These are phyloP conservation scores for Neckera pumila DNA, from an alignment of 225 moss, liverwort and hornwort species.

Conservation along the genomic window DNA sequence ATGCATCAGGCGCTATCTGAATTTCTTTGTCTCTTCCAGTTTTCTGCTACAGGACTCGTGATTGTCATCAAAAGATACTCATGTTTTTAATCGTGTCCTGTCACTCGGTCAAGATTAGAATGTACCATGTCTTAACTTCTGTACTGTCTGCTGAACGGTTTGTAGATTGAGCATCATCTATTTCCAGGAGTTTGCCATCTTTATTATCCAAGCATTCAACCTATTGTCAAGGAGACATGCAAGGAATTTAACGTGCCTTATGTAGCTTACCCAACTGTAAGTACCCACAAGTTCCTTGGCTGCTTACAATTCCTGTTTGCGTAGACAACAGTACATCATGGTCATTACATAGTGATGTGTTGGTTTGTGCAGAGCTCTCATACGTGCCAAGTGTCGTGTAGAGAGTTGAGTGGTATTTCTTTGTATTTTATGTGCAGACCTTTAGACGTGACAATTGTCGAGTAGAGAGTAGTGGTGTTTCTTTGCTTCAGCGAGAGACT, in stretches of 20 bases:
- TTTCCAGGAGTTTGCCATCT: conserved; percentile 90
- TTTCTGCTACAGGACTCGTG: background rate
- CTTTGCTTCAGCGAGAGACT: background rate
- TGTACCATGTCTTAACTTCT: background rate
- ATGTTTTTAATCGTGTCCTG: background rate
- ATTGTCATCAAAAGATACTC: background rate
- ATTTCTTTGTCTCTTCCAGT: background rate
- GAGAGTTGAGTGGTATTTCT: background rate
- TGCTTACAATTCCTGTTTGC: background rate
- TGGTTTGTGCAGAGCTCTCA: background rate
- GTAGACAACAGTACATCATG: background rate
- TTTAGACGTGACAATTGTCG: background rate
- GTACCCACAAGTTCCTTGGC: background rate
- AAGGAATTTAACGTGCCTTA: conserved; percentile 88
- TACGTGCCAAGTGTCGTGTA: background rate
- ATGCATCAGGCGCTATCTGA: background rate
- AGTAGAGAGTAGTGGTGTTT: background rate
- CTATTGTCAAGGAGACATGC: conserved; percentile 89
- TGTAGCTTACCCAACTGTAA: conserved; percentile 71
- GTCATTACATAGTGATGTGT: background rate
- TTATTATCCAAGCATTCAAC: conserved; percentile 87
- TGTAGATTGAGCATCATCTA: conserved; percentile 96
- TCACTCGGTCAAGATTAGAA: background rate
- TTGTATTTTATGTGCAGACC: background rate
- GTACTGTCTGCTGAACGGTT: background rate